Evolutionary conservation across 2,329 filamentous ascomycete species (phyloP), one percentile per base, ranked within the genome.

Genomic region (Botrytis pseudocinerea): DNA sequence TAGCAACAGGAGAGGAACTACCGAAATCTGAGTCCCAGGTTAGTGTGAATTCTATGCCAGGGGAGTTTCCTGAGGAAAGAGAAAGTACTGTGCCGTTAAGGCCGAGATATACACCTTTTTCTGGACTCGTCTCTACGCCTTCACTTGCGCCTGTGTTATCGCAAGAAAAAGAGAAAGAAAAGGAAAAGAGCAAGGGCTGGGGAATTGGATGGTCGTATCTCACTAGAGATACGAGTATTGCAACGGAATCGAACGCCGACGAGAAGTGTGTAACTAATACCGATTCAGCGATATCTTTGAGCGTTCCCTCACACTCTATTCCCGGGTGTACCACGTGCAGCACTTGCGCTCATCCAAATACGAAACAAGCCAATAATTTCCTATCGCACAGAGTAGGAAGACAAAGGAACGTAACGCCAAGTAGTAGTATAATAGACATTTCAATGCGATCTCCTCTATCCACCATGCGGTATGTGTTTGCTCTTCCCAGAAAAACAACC

Each of bases 371-470:
- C 35, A 4, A 22, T 69, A 12, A 71, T 74, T 32, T 54, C 54
- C 22, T 71, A n/a, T 61, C 75, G 2, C 73, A 74, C 57, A 54
- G 70, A 71, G 42, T 63, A 48, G 54, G 69, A 20, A 42, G 72
- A 59, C 64, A 76, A 60, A 74, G 69, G 62, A 75, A 70, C 1
- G 75, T 78, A 9, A 79, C 77, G 14, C 78, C 78, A 8, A 78
- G 78, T 48, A 79, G 77, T 57, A 78, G 76, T 70, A 80, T 79
- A 54, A 78, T 75, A 59, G 76, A 79, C 61, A 60, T 76, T 22
- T 76, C 76, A 1, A 75, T 75, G 40, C 74, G 78, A 62, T 78
- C 78, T 28, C 78, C 78, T 38, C 60, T 79, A 18, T 77, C 77
- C 9, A 79, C 73, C 2, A 74, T 79, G 71, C 69, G 77, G 78